Evolutionary conservation across 176 grass and related monocot genomes (phyloP), one percentile per base, ranked within the genome.

Genomic region (Oropetium thomaeum): DNA sequence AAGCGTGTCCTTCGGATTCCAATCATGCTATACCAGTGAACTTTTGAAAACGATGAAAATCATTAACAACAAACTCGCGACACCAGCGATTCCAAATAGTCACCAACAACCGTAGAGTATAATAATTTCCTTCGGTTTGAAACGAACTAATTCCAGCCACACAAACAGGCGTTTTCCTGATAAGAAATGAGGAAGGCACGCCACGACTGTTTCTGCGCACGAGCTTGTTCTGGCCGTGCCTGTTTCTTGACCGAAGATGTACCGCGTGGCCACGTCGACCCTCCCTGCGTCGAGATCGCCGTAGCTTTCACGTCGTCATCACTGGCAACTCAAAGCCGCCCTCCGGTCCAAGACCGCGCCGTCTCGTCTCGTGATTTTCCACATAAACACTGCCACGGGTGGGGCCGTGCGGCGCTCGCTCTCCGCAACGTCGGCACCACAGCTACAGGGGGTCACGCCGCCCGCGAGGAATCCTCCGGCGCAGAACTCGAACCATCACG

Each of bases 291-390:
- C 80, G 19, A 84, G 32, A 48, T 74, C 80, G 28, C 67, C 20
- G 68, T 54, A 44, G 80, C 68, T 83, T 67, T 82, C 70, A 4
- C 42, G 4, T n/a, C n/a, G n/a, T n/a, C n/a, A n/a, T n/a, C n/a
- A n/a, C n/a, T 10, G 37, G 3, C 64, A 1, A 19, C 9, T 2
- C 23, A 19, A 19, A 31, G 48, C 59, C 16, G 33, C 17, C 47
- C 38, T 8, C 10, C 48, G 22, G 23, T 15, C 10, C 71, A 8
- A 39, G 65, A 37, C n/a, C 49, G 65, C 34, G 2, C 11, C 11
- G 16, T 0, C 40, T 11, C 45, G 45, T 15, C 51, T 9, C 62
- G 14, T 58, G 27, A 31, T 42, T 53, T 39, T 70, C 52, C 47
- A 30, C 62, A 54, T 1, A 12, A n/a, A n/a, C n/a, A 13, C 16